Conservation (phyloP, 2,329 filamentous ascomycete genomes). For the Aspergillus sp. region DNA sequence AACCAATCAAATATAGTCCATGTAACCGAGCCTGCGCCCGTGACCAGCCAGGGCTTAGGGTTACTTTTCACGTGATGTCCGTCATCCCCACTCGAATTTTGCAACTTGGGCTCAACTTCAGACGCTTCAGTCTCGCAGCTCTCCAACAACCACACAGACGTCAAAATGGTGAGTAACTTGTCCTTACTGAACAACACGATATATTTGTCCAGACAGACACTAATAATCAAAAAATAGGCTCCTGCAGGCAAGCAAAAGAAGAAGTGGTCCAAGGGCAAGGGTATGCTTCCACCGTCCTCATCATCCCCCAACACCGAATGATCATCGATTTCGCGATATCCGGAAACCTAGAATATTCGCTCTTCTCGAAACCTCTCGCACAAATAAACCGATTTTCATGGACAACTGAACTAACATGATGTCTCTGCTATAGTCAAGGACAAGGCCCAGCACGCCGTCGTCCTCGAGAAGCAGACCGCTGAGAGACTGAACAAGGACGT, state of each 20-base stretch:
- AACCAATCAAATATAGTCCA: conserved; percentile 13
- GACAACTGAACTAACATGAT: conserved; percentile 6
- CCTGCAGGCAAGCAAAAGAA: conserved; percentile 56
- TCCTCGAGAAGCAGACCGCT: conserved; percentile 95
- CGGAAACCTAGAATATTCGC: not conserved
- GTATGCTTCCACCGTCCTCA: conserved; percentile 38
- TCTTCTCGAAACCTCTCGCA: not conserved
- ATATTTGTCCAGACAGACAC: not conserved
- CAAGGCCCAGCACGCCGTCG: conserved; percentile 98
- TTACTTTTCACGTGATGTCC: conserved; percentile 18
- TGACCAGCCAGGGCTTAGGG: conserved; percentile 35
- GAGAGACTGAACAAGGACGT: conserved; percentile 99
- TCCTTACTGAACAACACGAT: not conserved
- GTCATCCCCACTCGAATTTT: conserved; percentile 42
- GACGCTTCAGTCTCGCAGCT: conserved; percentile 25
- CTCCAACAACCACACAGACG: conserved; percentile 37
- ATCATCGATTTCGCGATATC: conserved; percentile 3
- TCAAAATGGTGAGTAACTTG: conserved; percentile 38
- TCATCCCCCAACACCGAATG: conserved; percentile 13
- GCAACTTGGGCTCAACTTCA: conserved; percentile 32
- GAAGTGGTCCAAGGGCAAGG: conserved; percentile 60
- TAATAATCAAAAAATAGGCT: conserved; percentile 35
- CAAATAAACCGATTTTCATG: not conserved
- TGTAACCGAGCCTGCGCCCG: conserved; percentile 18
- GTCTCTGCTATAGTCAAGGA: conserved; percentile 77